Conservation (phyloP, 768 basidiomycete species). For the Botryobasidium botryosum region DNA sequence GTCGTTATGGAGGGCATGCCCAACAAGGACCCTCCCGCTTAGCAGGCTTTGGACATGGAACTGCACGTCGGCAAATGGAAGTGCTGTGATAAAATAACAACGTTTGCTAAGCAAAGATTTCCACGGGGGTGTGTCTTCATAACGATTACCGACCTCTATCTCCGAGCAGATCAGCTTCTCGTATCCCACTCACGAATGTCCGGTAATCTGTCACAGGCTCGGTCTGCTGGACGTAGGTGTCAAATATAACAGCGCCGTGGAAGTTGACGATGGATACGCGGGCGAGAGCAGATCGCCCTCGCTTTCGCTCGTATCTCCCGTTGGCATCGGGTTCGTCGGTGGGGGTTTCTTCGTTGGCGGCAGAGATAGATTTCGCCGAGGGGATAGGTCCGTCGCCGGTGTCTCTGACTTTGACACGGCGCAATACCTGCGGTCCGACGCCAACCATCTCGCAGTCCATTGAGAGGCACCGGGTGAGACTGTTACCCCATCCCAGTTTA, state of each 20-base stretch:
- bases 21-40: conserved; percentile 63
- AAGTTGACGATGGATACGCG: conserved; percentile 85
- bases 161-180: conserved; percentile 46
- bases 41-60: conserved; percentile 56
- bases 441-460: conserved; percentile 99
- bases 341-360: too few species aligned
- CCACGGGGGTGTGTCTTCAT: too few species aligned
- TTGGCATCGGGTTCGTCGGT: too few species aligned
- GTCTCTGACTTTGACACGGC: neutral
- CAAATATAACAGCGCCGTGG: conserved; percentile 59
- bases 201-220: conserved; percentile 87
- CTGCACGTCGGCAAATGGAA: conserved; percentile 64
- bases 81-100: conserved; percentile 32
- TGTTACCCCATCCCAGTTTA: too few species aligned
- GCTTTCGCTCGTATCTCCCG: too few species aligned
- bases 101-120: too few species aligned
- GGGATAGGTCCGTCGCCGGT: neutral
- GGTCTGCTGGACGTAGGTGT: conserved; percentile 71
- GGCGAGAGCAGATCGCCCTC: conserved; percentile 70
- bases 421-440: conserved; percentile 37
- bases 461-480: conserved; percentile 59
- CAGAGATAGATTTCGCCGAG: too few species aligned
- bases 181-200: conserved; percentile 75
- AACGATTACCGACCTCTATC: conserved; percentile 32
- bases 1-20: conserved; percentile 86